phyloP scores from a whole-genome alignment of 2,329 filamentous ascomycete species.

The Sarocladium kiliense region DNA sequence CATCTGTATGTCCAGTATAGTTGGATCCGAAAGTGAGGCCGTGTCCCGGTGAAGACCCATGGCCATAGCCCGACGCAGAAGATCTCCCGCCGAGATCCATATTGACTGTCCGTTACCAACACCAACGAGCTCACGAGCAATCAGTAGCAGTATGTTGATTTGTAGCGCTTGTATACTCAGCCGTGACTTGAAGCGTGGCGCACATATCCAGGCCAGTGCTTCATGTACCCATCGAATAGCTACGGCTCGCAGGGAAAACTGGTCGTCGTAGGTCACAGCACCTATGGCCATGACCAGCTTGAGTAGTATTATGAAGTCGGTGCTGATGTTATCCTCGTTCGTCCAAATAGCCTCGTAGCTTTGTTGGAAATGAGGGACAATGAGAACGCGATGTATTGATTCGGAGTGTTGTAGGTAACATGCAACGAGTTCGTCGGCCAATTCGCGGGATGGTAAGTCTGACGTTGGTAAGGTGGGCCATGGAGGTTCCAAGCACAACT shows the following conservation, averaged over 20 bases:
- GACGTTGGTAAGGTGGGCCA: conserved; percentile 39
- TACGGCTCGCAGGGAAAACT: conserved; percentile 41
- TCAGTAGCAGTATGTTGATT: conserved; percentile 34
- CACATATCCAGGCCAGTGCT: conserved; percentile 48
- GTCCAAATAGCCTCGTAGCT: conserved; percentile 49
- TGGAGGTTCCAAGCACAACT: conserved; percentile 37
- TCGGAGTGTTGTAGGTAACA: conserved; percentile 45
- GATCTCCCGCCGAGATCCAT: conserved; percentile 40
- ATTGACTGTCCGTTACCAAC: conserved; percentile 40
- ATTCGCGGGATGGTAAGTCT: conserved; percentile 39
- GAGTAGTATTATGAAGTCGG: conserved; percentile 47
- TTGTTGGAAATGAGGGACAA: conserved; percentile 42
- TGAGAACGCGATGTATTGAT: conserved; percentile 42
- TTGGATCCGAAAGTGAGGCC: conserved; percentile 27
- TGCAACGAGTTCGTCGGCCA: conserved; percentile 42
- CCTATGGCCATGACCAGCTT: conserved; percentile 57
- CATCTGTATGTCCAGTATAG: conserved; percentile 37
- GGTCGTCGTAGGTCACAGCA: conserved; percentile 41
- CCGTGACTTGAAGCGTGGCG: conserved; percentile 47
- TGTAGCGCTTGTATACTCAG: conserved; percentile 48
- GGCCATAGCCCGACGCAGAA: conserved; percentile 40
- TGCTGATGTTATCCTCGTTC: conserved; percentile 21
- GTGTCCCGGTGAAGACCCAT: conserved; percentile 50
- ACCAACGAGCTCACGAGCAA: conserved; percentile 32
- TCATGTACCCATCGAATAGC: conserved; percentile 55